These are phyloP conservation scores for Amorphotheca resinae DNA, from an alignment of 495 filamentous ascomycete species.

Conservation along the genomic window DNA sequence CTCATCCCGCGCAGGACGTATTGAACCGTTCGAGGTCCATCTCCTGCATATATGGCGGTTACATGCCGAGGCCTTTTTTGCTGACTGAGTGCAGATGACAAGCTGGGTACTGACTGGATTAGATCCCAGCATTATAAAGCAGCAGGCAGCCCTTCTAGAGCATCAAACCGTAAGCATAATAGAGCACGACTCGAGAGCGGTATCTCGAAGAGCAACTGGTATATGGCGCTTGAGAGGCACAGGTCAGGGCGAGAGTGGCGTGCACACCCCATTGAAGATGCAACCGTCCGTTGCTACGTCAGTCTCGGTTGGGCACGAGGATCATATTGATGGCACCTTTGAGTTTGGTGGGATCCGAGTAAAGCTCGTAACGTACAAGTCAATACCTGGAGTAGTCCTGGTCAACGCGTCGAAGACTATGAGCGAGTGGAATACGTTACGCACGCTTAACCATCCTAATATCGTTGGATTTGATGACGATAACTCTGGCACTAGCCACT, in stretches of 20 bases:
- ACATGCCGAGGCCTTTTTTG: constrained; percentile 1
- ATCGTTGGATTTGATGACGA: constrained; percentile 11
- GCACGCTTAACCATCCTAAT: constrained; percentile 8
- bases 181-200: constrained; percentile 1
- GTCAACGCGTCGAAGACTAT: constrained; percentile 13
- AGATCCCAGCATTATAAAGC: constrained; percentile 5
- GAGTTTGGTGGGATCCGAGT: constrained; percentile 13
- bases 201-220: constrained; percentile 9
- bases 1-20: not conserved
- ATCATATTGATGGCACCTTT: constrained; percentile 6
- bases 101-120: constrained; percentile 1
- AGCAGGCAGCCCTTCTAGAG: not conserved
- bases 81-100: constrained; percentile 3
- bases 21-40: not conserved
- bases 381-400: constrained; percentile 7
- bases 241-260: constrained; percentile 2
- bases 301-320: not conserved
- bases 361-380: constrained; percentile 12
- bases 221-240: constrained; percentile 10
- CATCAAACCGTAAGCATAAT: constrained; percentile 3
- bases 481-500: constrained; percentile 7
- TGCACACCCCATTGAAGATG: constrained; percentile 1
- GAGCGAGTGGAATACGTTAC: constrained; percentile 12
- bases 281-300: not conserved
- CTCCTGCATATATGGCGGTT: not conserved